Base-by-base conservation (phyloP, 2,329 filamentous ascomycete species). In the Clonostachys byssicola region DNA sequence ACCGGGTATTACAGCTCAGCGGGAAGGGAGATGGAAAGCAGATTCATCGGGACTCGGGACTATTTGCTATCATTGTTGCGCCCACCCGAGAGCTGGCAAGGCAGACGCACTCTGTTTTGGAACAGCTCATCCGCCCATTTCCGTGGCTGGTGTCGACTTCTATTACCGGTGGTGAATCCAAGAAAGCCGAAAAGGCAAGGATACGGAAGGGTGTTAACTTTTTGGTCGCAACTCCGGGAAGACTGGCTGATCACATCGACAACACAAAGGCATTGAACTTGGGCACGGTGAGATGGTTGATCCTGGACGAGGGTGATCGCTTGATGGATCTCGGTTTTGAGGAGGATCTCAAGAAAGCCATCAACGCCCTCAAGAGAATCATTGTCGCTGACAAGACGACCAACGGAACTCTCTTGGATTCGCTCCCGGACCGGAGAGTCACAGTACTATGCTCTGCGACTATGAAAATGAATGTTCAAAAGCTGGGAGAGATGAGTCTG, bases 241-340 rank as follows among this genome's bases (percentile, higher is more conserved):
- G 94, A 51, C 73, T 99, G 49, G 88, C 85, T 5, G 94, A 99
- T 71, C 94, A 99, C 66, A 71, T 99, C 43, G 86, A 95, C 56
- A 90, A 96, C 61, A 99, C 94, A 1, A 84, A 96, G 65, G 90
- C 86, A 0, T 73, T 99, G 45, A 89, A 94, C 53, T 83, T 97
- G 39, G 88, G 88, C 58, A 92, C 86, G 18, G 92, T 96, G 5
- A 79, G 92, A 50, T 99, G 94, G 94, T 72, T 99, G 20, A 85
- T 99, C 3, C 77, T 99, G 6, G 94, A 99, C 58, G 94, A 99
- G 67, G 94, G 94, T 33, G 94, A 99, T 74, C 81, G 94, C n/a
- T 73, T 99, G 62, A 96, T 99, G 92, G 94, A 99, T 61, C 78
- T 97, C 59, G 94, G 94, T 0, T 99, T 99, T 56, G 94, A 97